phyloP scores from a whole-genome alignment of 1,284 basidiomycete genomes.

The Ceratobasidium theobromae region DNA sequence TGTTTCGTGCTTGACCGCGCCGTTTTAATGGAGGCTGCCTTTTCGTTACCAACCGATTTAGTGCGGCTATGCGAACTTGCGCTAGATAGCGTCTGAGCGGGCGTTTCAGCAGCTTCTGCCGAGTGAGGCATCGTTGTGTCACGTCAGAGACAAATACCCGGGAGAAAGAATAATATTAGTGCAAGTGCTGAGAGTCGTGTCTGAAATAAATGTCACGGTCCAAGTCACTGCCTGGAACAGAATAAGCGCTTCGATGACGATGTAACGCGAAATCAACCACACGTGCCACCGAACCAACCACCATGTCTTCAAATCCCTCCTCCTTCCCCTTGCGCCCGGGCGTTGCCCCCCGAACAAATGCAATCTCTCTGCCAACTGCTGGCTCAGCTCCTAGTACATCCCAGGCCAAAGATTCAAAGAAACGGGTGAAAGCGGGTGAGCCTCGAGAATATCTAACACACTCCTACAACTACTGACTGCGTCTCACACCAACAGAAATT shows the following conservation, averaged over 20 bases:
- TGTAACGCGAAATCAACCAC: no score
- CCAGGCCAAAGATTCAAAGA: constrained; percentile 47
- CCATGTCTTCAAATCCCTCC: constrained; percentile 18
- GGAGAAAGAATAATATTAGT: neutral
- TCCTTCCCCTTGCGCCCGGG: constrained; percentile 20
- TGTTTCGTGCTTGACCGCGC: constrained; percentile 6
- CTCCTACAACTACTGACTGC: constrained; percentile 45
- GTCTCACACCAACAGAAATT: constrained; percentile 49
- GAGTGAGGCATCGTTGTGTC: neutral
- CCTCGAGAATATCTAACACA: constrained; percentile 39
- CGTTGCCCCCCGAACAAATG: constrained; percentile 11
- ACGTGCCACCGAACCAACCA: constrained; percentile 21
- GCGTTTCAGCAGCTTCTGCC: neutral
- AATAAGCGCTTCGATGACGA: no score
- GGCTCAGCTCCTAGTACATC: neutral
- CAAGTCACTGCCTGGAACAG: neutral
- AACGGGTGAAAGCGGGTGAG: constrained; percentile 64
- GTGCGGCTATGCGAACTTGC: constrained; percentile 2
- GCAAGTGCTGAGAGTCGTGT: neutral
- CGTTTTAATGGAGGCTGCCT: constrained; percentile 5
- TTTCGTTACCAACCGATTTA: constrained; percentile 6
- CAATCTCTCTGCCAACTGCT: constrained; percentile 16
- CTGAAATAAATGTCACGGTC: neutral
- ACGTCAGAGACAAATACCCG: neutral
- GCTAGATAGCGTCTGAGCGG: neutral